Evolutionary conservation across 257 asterid genomes (phyloP).

Genomic region (Petunia axillaris): DNA sequence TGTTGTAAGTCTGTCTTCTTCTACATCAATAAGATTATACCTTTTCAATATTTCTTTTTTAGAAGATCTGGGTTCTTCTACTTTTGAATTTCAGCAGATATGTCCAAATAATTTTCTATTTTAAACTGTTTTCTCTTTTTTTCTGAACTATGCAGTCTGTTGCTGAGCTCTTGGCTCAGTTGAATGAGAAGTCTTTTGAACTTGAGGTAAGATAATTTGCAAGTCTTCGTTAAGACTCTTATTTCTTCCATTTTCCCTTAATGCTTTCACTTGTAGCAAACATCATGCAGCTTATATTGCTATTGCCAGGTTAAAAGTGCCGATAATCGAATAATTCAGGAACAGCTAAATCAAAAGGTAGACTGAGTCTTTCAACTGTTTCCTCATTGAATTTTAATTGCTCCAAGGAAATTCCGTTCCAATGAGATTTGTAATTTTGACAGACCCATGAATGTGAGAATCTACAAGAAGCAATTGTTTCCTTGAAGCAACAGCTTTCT

Average conservation of each 20-base stretch:
- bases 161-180: conserved; percentile 74
- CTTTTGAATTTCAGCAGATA: not conserved
- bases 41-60: not conserved
- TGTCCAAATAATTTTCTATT: conserved; percentile 8
- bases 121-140: conserved; percentile 30
- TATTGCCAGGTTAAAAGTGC: conserved; percentile 87
- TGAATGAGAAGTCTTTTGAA: conserved; percentile 93
- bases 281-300: conserved; percentile 25
- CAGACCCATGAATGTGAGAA: conserved; percentile 81
- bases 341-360: conserved; percentile 93
- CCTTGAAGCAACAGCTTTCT: conserved; percentile 70
- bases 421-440: conserved; percentile 27
- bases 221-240: conserved; percentile 5
- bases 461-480: conserved; percentile 62
- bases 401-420: not conserved
- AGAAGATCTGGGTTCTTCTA: conserved; percentile 21
- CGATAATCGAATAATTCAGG: conserved; percentile 91
- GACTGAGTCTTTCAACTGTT: conserved; percentile 34
- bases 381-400: conserved; percentile 24
- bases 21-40: not conserved
- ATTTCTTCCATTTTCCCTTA: not conserved
- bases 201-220: conserved; percentile 76
- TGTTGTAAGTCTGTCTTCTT: conserved; percentile 50
- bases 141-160: conserved; percentile 57
- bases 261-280: conserved; percentile 9